Conservation (phyloP, 371 early-diverging fungal genomes). For the Fennellomyces sp. region DNA sequence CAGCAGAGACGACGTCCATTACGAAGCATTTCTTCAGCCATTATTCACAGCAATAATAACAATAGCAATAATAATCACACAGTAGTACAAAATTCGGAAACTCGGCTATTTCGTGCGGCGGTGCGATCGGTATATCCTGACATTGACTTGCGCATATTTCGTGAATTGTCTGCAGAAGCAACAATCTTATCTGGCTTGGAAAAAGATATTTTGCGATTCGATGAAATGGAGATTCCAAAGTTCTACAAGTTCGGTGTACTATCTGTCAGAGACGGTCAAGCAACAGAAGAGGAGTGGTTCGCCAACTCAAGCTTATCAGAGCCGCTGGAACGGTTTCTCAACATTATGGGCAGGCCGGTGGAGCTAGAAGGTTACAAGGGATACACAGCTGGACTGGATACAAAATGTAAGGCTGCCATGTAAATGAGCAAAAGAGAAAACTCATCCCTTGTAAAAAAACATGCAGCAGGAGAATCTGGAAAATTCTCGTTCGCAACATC, state of each 20-base stretch:
- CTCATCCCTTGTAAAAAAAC: neutral
- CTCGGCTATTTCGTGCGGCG: slow-evolving; percentile 34
- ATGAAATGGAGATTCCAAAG: slow-evolving; percentile 66
- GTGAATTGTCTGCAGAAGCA: slow-evolving; percentile 44
- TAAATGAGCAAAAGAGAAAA: neutral
- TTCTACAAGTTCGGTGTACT: slow-evolving; percentile 84
- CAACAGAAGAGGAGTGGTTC: slow-evolving; percentile 79
- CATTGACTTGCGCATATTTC: slow-evolving; percentile 35
- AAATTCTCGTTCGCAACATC: slow-evolving; percentile 73
- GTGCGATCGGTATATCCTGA: slow-evolving; percentile 28
- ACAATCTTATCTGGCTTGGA: slow-evolving; percentile 56
- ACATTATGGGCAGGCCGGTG: slow-evolving; percentile 72
- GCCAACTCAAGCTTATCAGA: slow-evolving; percentile 65
- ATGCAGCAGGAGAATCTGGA: slow-evolving; percentile 69
- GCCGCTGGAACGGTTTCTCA: slow-evolving; percentile 66
- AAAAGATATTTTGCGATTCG: slow-evolving; percentile 56
- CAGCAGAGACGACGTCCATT: slow-evolving; percentile 16
- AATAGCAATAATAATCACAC: neutral
- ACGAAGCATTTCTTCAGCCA: slow-evolving; percentile 19
- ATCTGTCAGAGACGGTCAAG: slow-evolving; percentile 66
- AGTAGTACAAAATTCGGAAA: neutral
- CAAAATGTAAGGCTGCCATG: slow-evolving; percentile 52
- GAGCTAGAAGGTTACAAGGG: slow-evolving; percentile 77
- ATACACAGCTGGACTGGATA: slow-evolving; percentile 85
- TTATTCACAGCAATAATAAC: slow-evolving; percentile 10